Percentiles rank a stretch among this genome's conserved stretches.
Evolutionary conservation across 495 filamentous ascomycete genomes (phyloP).

Genomic region (Penicillium fimorum): DNA sequence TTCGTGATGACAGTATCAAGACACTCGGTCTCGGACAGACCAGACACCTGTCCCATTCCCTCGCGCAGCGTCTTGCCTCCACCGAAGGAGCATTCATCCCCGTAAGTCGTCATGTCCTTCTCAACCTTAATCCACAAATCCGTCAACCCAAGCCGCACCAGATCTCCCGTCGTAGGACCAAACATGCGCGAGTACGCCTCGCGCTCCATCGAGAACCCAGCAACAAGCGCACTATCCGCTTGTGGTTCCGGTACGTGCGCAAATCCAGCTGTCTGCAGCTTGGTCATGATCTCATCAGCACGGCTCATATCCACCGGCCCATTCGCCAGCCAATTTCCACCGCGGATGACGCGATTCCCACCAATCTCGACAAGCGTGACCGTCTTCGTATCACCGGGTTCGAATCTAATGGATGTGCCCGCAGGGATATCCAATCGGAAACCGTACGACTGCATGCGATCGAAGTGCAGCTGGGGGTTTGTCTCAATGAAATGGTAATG

Average conservation of each 20-base stretch:
- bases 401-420: slow-evolving; percentile 90
- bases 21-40: slow-evolving; percentile 64
- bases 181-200: slow-evolving; percentile 83
- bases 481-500: slow-evolving; percentile 97
- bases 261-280: slow-evolving; percentile 71
- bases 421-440: slow-evolving; percentile 87
- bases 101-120: slow-evolving; percentile 79
- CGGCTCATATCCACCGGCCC: slow-evolving; percentile 65
- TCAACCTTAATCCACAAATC: slow-evolving; percentile 93
- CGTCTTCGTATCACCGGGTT: slow-evolving; percentile 90
- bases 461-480: slow-evolving; percentile 88
- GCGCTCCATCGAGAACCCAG: slow-evolving; percentile 69
- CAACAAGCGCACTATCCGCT: slow-evolving; percentile 52
- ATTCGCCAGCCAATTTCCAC: slow-evolving; percentile 77
- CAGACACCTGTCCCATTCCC: slow-evolving; percentile 93
- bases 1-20: slow-evolving; percentile 91
- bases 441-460: slow-evolving; percentile 80
- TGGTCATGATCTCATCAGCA: slow-evolving; percentile 61
- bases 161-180: slow-evolving; percentile 86
- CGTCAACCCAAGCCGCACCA: slow-evolving; percentile 77
- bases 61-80: slow-evolving; percentile 93
- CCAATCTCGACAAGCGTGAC: slow-evolving; percentile 92
- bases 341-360: slow-evolving; percentile 75
- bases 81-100: slow-evolving; percentile 94
- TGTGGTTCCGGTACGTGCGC: slow-evolving; percentile 67